Evolutionary conservation across 2,329 filamentous ascomycete genomes (phyloP), one percentile per base, ranked within the genome.

Genomic region (Curvularia sp.): DNA sequence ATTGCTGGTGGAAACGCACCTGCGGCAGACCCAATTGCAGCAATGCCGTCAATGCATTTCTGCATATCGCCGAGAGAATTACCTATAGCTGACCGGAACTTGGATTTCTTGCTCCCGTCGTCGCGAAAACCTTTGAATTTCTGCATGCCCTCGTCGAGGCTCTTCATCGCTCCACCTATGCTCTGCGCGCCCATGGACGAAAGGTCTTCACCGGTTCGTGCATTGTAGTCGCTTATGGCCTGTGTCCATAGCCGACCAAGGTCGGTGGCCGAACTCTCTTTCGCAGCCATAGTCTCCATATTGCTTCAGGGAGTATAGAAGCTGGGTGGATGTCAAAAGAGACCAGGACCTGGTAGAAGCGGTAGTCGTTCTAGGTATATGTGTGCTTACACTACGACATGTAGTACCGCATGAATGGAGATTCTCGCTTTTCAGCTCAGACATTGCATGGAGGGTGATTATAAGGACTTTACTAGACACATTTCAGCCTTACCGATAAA

Each of bases 1-100:
- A 65, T 65, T 6, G 57, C 57, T 42, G 59, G 59, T 34, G 66
- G 65, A 46, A 69, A 69, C 1, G 63, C 65, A n/a, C 53, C 60
- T 18, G 56, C 65, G 2, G 64, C 59, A 32, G 47, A 49, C 13
- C 53, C 66, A 15, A 64, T 51, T 13, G 42, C 51, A 7, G 46
- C 55, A 8, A 68, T 49, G 3, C 62, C 63, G 13, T 62, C 49
- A 13, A 59, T 58, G 15, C 55, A 63, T 47, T 57, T 67, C 46
- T 66, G 57, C 27, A 68, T 65, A 36, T 34, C 49, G 3, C 50
- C 65, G 9, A 66, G 56, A 43, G 66, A 63, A 3, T 57, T n/a
- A 3, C 34, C 52, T 6, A 54, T 49, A 9, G 34, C 43, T 13
- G 43, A 41, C 9, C 52, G 52, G 19, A 54, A 54, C 18, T 8